Conservation (phyloP, 148 eudicot genomes). For the Heliamphora exappendiculata region DNA sequence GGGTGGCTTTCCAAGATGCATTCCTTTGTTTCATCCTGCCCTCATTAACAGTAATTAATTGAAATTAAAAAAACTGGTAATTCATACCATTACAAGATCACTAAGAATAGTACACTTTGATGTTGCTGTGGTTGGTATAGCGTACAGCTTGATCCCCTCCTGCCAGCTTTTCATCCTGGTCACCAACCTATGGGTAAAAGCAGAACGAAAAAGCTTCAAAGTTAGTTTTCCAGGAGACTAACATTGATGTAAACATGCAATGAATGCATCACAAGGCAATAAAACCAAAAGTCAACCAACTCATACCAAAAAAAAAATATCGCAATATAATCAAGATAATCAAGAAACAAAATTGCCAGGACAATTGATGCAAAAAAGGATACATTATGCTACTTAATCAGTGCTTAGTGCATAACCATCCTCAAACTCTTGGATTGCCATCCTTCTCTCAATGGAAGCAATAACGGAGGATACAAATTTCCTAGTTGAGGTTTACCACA, state of each 20-base stretch:
- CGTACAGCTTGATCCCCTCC: constrained; percentile 90
- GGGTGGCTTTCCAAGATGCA: too few species aligned
- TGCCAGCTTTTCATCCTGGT: constrained; percentile 84
- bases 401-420: not conserved
- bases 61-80: constrained; percentile 5
- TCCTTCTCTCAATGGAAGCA: not conserved
- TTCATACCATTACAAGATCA: constrained; percentile 74
- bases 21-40: too few species aligned
- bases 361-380: not conserved
- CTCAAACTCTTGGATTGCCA: not conserved
- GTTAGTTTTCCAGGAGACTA: not conserved
- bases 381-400: not conserved
- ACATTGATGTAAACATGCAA: constrained; percentile 3
- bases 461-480: not conserved
- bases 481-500: not conserved
- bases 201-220: constrained; percentile 2
- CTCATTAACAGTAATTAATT: too few species aligned
- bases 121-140: constrained; percentile 54
- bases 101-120: constrained; percentile 80
- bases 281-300: not conserved
- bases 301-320: not conserved
- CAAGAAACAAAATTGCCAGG: not conserved
- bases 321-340: not conserved
- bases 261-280: not conserved
- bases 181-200: constrained; percentile 62